phyloP scores from a whole-genome alignment of 768 basidiomycete genomes.

The Ramaria sp. region DNA sequence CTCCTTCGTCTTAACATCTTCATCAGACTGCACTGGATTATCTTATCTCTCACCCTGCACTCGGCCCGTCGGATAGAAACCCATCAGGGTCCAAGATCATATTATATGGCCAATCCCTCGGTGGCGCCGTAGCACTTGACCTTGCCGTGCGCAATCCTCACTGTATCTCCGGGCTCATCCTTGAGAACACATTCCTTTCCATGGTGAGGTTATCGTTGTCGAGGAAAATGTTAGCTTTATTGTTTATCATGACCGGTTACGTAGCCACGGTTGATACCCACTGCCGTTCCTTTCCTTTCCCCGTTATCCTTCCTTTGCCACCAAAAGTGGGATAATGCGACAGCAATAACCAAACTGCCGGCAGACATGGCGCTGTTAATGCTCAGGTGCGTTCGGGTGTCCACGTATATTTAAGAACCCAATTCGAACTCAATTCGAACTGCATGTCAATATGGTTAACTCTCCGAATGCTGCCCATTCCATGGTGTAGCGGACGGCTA shows the following conservation, averaged over 20 bases:
- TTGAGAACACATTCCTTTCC: conserved; percentile 92
- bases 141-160: conserved; percentile 69
- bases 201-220: conserved; percentile 25
- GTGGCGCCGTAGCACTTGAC: conserved; percentile 88
- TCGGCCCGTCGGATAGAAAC: background rate
- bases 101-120: conserved; percentile 79
- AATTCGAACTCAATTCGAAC: conserved; percentile 50
- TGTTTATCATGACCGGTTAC: background rate
- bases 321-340: conserved; percentile 78
- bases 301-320: conserved; percentile 74
- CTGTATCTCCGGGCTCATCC: conserved; percentile 63
- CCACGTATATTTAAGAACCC: too few relatives aligned
- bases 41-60: conserved; percentile 28
- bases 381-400: conserved; percentile 23
- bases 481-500: conserved; percentile 47
- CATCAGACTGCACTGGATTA: conserved; percentile 51
- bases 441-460: conserved; percentile 18
- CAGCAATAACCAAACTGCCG: conserved; percentile 35
- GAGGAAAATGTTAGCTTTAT: background rate
- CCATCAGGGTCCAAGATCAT: conserved; percentile 26
- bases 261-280: conserved; percentile 63
- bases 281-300: conserved; percentile 60
- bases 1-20: background rate
- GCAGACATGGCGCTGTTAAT: conserved; percentile 22
- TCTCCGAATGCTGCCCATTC: too few relatives aligned